Base-by-base conservation (phyloP, 495 filamentous ascomycete species). In the Parachaetomium inaequale region DNA sequence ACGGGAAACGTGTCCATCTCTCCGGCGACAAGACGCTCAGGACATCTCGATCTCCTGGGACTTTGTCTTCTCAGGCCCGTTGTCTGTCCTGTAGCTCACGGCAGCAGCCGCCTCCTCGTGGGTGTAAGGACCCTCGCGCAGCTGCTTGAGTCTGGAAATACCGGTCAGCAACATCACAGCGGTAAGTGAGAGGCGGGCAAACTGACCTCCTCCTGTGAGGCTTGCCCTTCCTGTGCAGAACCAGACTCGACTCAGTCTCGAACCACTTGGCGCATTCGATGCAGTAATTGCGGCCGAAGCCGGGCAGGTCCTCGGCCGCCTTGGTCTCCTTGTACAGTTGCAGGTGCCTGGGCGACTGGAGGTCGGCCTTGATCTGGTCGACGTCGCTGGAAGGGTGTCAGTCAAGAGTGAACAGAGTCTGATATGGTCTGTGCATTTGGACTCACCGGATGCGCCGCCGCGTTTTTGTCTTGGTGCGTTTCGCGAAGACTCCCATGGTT, bases 241-340 rank as follows among this genome's bases (percentile, higher is more conserved):
- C 80, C 62, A 96, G 77, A 68, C 87, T 94, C 66, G 84, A 75
- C 54, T 95, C 91, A 57, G 85, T 88, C 75, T 97, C 94, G 73
- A 93, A 97, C 87, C 89, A 97, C 78, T 96, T 97, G 42, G 92
- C 86, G 70, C 93, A 98, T 76, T 96, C 90, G n/a, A 88, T 79
- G 73, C 93, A 98, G 72, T 96, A 96, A 64, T 84, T 87, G 68
- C 81, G 77, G 6, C 93, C 93, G 29, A 96, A 78, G 0, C 85
- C 93, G 7, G 93, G 94, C 17, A 94, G 82, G 66, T 97, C 93
- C 71, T 96, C 93, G 21, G 82, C 76, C 28, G 89, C 87, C 67
- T 96, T 93, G 49, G 86, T 80, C 32, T 84, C 83, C 68, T 91
- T 90, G 80, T 87, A 88, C 53, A 89, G 83, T 42, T 81, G 76